phyloP scores from a whole-genome alignment of 495 filamentous ascomycete genomes.

The Aspergillus indologenus region DNA sequence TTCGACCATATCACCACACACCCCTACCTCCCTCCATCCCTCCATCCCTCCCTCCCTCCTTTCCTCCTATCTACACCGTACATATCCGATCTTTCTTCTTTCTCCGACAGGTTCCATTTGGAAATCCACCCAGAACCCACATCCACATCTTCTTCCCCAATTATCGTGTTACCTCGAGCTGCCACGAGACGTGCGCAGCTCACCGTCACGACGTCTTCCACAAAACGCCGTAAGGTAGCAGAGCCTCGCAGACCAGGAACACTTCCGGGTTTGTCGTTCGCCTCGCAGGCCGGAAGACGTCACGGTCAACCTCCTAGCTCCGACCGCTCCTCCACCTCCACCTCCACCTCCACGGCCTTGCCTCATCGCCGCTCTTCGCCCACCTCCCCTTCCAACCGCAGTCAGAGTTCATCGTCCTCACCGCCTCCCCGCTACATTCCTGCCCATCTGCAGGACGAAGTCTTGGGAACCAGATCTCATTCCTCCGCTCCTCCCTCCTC shows the following conservation, averaged over 20 bases:
- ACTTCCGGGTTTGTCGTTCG: conserved; percentile 27
- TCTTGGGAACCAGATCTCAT: conserved; percentile 40
- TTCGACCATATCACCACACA: neutral
- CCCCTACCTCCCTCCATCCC: neutral
- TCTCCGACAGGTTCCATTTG: neutral
- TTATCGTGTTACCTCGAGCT: conserved; percentile 41
- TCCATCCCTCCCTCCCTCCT: neutral
- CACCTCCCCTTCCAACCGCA: conserved; percentile 32
- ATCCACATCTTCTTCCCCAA: conserved; percentile 2
- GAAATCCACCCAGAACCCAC: neutral
- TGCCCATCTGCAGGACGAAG: conserved; percentile 60
- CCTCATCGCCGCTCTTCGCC: conserved; percentile 25
- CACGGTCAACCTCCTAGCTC: conserved; percentile 34
- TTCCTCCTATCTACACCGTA: neutral
- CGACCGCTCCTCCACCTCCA: conserved; percentile 26
- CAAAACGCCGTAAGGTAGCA: conserved; percentile 85
- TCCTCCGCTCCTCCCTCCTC: conserved; percentile 42
- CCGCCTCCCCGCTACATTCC: conserved; percentile 55
- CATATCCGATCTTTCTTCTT: neutral
- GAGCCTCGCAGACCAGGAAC: conserved; percentile 44
- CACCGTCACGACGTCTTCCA: conserved; percentile 82
- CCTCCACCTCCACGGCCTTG: conserved; percentile 26
- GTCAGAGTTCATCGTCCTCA: conserved; percentile 34
- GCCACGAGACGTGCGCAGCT: conserved; percentile 60
- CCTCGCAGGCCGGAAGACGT: conserved; percentile 45